Percentiles rank a stretch among this genome's conserved stretches.
Evolutionary conservation across 2,329 filamentous ascomycete species (phyloP).

Genomic region (Fusarium tuaranense): DNA sequence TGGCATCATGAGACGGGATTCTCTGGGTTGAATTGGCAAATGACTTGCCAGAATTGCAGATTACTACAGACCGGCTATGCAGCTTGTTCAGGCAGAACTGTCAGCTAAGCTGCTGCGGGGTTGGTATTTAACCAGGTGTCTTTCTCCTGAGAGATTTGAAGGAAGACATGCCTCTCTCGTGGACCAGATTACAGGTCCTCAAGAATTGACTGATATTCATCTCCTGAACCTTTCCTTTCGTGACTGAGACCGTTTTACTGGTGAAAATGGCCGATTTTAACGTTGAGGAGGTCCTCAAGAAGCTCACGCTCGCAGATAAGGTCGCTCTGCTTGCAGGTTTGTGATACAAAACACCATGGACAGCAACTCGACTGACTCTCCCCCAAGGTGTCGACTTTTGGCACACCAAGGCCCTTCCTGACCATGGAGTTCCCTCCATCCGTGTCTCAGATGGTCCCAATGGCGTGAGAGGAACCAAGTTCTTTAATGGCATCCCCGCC

Average conservation of each 20-base stretch:
- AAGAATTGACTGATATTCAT: slow-evolving; percentile 19
- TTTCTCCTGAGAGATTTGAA: neutral
- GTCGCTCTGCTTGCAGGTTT: slow-evolving; percentile 64
- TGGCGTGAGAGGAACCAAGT: slow-evolving; percentile 74
- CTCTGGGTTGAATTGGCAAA: slow-evolving; percentile 25
- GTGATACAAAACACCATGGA: slow-evolving; percentile 17
- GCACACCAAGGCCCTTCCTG: slow-evolving; percentile 72
- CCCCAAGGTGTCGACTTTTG: slow-evolving; percentile 72
- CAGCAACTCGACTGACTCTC: neutral
- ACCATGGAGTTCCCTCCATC: slow-evolving; percentile 72
- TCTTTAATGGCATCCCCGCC: slow-evolving; percentile 72
- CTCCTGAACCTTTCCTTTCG: neutral
- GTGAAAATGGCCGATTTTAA: slow-evolving; percentile 62
- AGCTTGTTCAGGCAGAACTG: slow-evolving; percentile 34
- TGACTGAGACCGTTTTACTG: neutral
- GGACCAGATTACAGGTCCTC: neutral
- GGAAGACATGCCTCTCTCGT: slow-evolving; percentile 5
- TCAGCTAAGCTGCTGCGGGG: slow-evolving; percentile 26
- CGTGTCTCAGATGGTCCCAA: slow-evolving; percentile 78
- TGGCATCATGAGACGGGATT: slow-evolving; percentile 36
- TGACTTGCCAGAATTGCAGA: slow-evolving; percentile 10
- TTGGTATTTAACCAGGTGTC: slow-evolving; percentile 31
- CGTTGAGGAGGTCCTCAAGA: slow-evolving; percentile 65
- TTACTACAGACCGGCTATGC: slow-evolving; percentile 10
- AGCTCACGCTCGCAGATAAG: slow-evolving; percentile 65